Evolutionary conservation across 305 asterid species (phyloP).

Genomic region (Fraxinus sp.): DNA sequence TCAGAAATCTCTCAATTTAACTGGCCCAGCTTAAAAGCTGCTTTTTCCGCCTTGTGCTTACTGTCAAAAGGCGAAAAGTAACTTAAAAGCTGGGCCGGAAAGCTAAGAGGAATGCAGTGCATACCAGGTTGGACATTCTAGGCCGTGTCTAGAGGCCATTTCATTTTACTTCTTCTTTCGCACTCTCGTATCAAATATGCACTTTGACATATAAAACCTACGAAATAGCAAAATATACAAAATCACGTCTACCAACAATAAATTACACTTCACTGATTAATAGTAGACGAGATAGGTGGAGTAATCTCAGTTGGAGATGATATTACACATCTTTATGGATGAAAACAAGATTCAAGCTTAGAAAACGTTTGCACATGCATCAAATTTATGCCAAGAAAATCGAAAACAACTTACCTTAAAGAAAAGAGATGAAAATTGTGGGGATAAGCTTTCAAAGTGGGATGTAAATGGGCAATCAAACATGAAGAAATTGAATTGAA

Average conservation of each 20-base stretch:
- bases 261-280: not conserved
- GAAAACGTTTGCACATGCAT: not conserved
- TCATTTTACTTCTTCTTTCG: constrained; percentile 12
- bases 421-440: not conserved
- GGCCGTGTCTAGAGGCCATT: constrained; percentile 48
- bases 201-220: not conserved
- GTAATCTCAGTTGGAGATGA: not conserved
- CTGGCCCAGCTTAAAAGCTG: not conserved
- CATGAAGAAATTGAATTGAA: not conserved
- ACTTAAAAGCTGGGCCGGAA: not conserved
- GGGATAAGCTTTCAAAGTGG: not conserved
- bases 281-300: not conserved
- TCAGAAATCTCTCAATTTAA: not conserved
- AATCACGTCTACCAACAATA: not conserved
- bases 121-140: constrained; percentile 42
- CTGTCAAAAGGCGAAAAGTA: not conserved
- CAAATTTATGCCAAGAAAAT: not conserved
- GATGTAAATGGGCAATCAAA: not conserved
- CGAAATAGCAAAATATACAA: not conserved
- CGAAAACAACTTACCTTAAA: constrained; percentile 10
- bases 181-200: not conserved
- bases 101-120: not conserved
- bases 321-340: not conserved
- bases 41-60: not conserved
- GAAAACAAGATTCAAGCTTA: not conserved